phyloP scores from a whole-genome alignment of 306 rosid genomes.

The Inga laurina region DNA sequence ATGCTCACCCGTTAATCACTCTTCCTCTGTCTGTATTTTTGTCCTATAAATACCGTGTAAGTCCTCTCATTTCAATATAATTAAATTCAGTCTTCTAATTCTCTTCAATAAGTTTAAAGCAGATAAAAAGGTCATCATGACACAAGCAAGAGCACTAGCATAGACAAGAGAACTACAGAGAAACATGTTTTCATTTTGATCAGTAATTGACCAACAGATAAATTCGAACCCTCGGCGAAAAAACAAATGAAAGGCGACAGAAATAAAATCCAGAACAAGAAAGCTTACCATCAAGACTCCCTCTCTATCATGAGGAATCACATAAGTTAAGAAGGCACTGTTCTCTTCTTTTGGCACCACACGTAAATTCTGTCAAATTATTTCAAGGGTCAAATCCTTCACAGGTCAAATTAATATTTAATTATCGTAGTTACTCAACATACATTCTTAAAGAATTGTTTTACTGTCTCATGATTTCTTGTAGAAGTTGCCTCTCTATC shows the following conservation, averaged over 20 bases:
- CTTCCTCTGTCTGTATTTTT: too few species aligned
- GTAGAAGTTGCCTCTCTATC: conserved; percentile 43
- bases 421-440: conserved; percentile 35
- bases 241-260: background rate
- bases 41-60: too few species aligned
- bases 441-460: conserved; percentile 73
- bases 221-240: conserved; percentile 4
- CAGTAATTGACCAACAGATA: conserved; percentile 1
- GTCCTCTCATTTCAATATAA: too few species aligned
- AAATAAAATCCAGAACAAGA: conserved; percentile 22
- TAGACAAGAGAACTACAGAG: background rate
- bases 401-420: conserved; percentile 7
- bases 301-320: conserved; percentile 84
- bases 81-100: too few species aligned
- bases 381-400: conserved; percentile 34
- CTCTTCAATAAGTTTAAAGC: background rate
- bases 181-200: background rate
- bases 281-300: conserved; percentile 50
- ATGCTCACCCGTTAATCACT: too few species aligned
- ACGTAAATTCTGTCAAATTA: conserved; percentile 60
- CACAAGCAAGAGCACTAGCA: background rate
- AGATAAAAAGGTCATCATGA: background rate
- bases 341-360: conserved; percentile 79
- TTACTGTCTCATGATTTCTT: conserved; percentile 56
- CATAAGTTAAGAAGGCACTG: conserved; percentile 58